Evolutionary conservation across 164 flowering plant species (phyloP), one percentile per base, ranked within the genome.

Genomic region (Sextonia rubra): DNA sequence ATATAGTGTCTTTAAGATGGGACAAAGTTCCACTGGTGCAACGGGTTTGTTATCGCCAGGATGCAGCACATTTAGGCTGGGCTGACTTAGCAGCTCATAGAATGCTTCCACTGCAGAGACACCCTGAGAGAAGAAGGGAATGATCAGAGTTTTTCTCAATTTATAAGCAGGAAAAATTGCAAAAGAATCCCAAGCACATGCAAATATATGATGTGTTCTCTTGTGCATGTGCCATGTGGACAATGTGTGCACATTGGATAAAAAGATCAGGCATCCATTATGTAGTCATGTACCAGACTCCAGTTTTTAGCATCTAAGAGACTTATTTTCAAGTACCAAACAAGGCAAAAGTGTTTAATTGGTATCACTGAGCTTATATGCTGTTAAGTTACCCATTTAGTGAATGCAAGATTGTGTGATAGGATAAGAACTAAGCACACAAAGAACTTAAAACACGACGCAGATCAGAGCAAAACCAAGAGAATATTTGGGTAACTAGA

Each of bases 21-120:
- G 98, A 79, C 98, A 94, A 12, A 94, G 89, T 84, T 89, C 94
- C 48, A 89, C 94, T 2, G 97, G 97, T 66, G 92, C 97, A 14
- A 94, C 92, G 9, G 85, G 91, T 79, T 86, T 86, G 74, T 87
- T 87, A 60, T 84, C 93, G 62, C 83, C 93, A 22, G 97, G 90
- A 71, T 86, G 90, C 44, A 81, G 60, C 48, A 92, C 79, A 67
- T 85, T 94, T 77, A 94, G 79, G 82, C 87, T 78, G 49, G 89
- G 78, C 71, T 94, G 94, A 74, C 97, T 87, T 25, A 94, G 85
- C 77, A 94, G 88, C 80, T 90, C 88, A 20, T 88, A 92, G 74
- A 94, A 94, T 70, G 98, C 98, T 81, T 79, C 89, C 60, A 94
- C 95, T 7, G 98, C 98, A 67, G 98, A 94, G 61, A 94, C 92